A percentile compares a stretch with the other conserved stretches of the same genome.
Evolutionary conservation across 2,329 filamentous ascomycete species (phyloP).

Genomic region (Dothiorella sarmentorum): DNA sequence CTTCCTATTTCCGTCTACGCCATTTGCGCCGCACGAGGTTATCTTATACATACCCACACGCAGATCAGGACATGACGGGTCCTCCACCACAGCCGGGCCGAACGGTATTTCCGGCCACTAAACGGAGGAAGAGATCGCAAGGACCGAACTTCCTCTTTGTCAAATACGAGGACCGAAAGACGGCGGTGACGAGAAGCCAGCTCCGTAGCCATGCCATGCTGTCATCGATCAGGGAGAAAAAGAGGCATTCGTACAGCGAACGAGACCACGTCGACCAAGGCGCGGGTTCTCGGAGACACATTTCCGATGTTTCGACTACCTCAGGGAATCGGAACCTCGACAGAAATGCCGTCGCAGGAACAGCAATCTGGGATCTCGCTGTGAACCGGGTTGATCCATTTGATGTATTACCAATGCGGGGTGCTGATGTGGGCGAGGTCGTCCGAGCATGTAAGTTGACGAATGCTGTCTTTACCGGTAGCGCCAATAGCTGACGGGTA

Average conservation of each 20-base stretch:
- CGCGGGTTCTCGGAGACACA: no score
- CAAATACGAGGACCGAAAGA: background rate
- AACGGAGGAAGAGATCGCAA: no score
- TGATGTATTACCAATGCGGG: background rate
- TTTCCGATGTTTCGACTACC: background rate
- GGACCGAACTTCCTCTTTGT: background rate
- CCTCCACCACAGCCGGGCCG: no score
- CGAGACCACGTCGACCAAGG: no score
- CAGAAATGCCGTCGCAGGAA: background rate
- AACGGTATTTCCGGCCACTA: no score
- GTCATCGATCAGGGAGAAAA: background rate
- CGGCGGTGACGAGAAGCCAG: background rate
- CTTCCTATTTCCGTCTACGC: no score
- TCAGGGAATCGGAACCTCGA: no score
- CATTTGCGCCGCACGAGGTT: no score
- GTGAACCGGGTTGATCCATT: background rate
- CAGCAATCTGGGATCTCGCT: background rate
- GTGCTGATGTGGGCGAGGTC: background rate
- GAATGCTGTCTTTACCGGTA: background rate
- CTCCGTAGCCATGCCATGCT: background rate
- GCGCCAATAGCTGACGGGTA: no score
- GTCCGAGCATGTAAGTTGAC: background rate
- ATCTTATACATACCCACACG: no score
- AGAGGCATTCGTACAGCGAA: no score
- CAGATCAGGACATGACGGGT: no score